Evolutionary conservation across 169 alveolate species (phyloP).

Genomic region (Cyclospora cayetanensis): DNA sequence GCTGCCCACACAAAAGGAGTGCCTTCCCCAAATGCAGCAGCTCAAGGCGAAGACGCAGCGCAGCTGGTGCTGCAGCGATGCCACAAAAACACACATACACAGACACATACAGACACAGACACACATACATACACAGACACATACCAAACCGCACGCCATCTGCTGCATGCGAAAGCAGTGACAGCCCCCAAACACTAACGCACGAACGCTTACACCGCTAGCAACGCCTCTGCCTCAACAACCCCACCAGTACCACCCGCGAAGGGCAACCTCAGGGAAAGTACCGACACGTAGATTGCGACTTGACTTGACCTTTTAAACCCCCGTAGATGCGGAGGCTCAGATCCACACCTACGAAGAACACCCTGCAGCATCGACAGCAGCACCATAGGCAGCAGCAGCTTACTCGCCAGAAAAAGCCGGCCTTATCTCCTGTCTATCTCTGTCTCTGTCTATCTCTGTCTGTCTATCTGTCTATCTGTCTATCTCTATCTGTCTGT

Average conservation of each 20-base stretch:
- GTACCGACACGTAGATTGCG: not conserved
- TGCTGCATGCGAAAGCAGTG: too few relatives aligned
- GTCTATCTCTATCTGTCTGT: too few relatives aligned
- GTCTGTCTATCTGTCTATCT: too few relatives aligned
- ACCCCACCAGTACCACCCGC: too few relatives aligned
- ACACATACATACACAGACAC: not conserved
- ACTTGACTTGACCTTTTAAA: slow-evolving; percentile 6
- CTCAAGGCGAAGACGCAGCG: slow-evolving; percentile 17
- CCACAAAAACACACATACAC: not conserved
- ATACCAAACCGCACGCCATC: too few relatives aligned
- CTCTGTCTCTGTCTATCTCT: too few relatives aligned
- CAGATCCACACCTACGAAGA: not conserved
- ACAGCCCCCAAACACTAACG: too few relatives aligned
- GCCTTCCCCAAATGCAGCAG: slow-evolving; percentile 40
- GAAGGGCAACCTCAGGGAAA: too few relatives aligned
- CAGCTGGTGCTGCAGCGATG: slow-evolving; percentile 21
- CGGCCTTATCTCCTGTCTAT: too few relatives aligned
- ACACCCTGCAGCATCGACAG: slow-evolving; percentile 3
- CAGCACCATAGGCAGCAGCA: slow-evolving; percentile 15
- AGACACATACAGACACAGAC: not conserved
- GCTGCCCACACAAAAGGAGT: slow-evolving; percentile 14
- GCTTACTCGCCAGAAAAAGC: too few relatives aligned
- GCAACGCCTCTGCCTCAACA: too few relatives aligned
- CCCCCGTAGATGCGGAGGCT: slow-evolving; percentile 8
- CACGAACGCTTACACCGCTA: too few relatives aligned